Evolutionary conservation across 192 early-diverging fungal species (phyloP).

Genomic region (Kappamyces sp.): DNA sequence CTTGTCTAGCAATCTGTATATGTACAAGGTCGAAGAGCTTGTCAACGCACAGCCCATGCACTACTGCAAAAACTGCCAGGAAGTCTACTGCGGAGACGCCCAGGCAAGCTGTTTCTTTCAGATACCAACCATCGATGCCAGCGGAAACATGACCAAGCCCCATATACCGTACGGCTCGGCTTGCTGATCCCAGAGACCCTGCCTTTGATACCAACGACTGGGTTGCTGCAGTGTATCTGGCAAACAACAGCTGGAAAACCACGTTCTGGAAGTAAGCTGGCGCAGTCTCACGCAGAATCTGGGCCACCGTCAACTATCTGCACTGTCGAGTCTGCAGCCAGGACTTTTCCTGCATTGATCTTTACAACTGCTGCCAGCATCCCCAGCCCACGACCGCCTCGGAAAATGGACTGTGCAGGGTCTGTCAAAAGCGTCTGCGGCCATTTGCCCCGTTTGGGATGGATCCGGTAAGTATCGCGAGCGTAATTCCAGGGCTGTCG

Average conservation of each 20-base stretch:
- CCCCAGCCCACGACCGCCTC: not conserved
- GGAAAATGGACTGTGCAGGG: no score
- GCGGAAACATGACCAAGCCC: constrained; percentile 17
- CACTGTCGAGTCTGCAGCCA: constrained; percentile 21
- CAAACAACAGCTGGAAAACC: constrained; percentile 24
- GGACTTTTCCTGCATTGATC: constrained; percentile 23
- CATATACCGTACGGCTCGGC: constrained; percentile 20
- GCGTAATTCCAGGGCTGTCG: no score
- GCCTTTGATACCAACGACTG: constrained; percentile 37
- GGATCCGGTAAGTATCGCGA: no score
- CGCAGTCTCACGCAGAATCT: constrained; percentile 19
- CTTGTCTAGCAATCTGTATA: constrained; percentile 28
- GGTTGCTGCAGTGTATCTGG: constrained; percentile 20
- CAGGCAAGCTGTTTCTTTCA: constrained; percentile 12
- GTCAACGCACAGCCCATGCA: constrained; percentile 11
- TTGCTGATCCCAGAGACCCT: constrained; percentile 15
- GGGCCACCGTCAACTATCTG: constrained; percentile 28
- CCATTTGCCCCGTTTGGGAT: no score
- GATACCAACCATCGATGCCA: constrained; percentile 10
- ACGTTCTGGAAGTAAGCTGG: constrained; percentile 33
- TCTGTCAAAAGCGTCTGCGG: no score
- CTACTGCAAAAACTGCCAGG: constrained; percentile 12
- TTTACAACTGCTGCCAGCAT: constrained; percentile 20
- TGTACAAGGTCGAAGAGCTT: constrained; percentile 19
- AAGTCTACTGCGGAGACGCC: not conserved